Evolutionary conservation across 2,329 filamentous ascomycete species (phyloP), one percentile per base, ranked within the genome.

Genomic region (Cadophora malorum): DNA sequence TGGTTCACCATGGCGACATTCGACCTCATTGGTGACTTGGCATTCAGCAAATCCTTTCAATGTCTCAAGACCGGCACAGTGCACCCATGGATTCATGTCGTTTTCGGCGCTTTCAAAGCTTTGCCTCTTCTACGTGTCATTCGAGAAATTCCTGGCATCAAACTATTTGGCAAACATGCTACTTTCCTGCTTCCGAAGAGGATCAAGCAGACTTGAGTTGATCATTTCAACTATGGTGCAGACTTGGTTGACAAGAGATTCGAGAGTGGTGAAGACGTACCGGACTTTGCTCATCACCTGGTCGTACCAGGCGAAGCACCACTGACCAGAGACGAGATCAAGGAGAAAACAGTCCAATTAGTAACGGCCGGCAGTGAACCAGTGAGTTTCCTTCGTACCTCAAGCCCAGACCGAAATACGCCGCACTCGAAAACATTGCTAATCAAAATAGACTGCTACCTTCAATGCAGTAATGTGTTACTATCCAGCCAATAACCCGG

Each of bases 1-100:
- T 64, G 63, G 63, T 64, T 41, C 10, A 56, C n/a, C 23, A 45
- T 55, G 49, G 33, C 38, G 19, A 56, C 63, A 23, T 64, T 64
- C 52, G 63, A 64, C n/a, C 23, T 64, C 33, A 56, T 64, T 23
- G 38, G 23, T 6, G 63, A 64, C 25, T n/a, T 64, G 33, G 35
- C 50, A 14, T 64, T 64, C 28, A 35, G 50, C 35, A 28, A 45
- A 31, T 56, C 63, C 4, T 64, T 64, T 23, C 28, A 28, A 3
- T 28, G 52, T n/a, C 21, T 64, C 9, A 53, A 64, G n/a, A 56
- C 28, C 5, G 31, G 49, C 6, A 58, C 33, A 0, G 16, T 56
- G 4, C 63, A 64, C 35, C 63, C 63, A 3, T 64, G 63, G 63
- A 56, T 64, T 19, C 35, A 45, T 28, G 35, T 61, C 23, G 35